A percentile compares a stretch with the other conserved stretches of the same genome.
phyloP scores from a whole-genome alignment of 2,329 filamentous ascomycete genomes.

The Lecanicillium sp. region DNA sequence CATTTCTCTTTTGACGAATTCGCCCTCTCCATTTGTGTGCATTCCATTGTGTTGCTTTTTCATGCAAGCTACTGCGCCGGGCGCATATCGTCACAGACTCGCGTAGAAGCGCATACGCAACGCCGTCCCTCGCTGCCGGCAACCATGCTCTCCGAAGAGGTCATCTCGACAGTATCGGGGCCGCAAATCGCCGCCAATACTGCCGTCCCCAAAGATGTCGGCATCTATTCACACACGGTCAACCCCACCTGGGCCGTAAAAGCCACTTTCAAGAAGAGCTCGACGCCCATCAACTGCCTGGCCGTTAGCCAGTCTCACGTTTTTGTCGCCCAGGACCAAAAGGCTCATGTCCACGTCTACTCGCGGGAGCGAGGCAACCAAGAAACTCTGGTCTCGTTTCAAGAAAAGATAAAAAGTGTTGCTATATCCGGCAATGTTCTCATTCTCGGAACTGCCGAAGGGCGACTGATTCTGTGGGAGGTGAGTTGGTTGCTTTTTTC shows the following conservation, averaged over 20 bases:
- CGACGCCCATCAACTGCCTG: conserved; percentile 68
- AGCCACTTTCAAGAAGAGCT: conserved; percentile 85
- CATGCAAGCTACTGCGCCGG: no score
- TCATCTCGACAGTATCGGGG: conserved; percentile 51
- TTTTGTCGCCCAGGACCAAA: conserved; percentile 86
- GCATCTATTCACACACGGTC: conserved; percentile 78
- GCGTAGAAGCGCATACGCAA: not conserved
- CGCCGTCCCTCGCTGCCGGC: not conserved
- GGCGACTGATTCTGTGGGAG: conserved; percentile 89
- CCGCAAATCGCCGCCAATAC: conserved; percentile 54
- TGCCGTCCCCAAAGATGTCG: conserved; percentile 66
- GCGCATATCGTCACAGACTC: not conserved
- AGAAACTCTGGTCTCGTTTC: conserved; percentile 81
- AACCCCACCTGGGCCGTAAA: conserved; percentile 71
- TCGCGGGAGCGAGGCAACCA: conserved; percentile 75
- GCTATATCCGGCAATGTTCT: conserved; percentile 66
- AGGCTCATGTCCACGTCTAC: conserved; percentile 90
- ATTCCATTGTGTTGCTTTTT: no score
- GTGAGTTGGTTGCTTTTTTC: conserved; percentile 37
- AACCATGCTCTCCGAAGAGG: conserved; percentile 53
- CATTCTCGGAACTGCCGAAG: conserved; percentile 74
- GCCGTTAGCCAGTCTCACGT: conserved; percentile 76
- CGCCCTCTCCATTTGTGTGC: no score
- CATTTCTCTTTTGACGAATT: no score
- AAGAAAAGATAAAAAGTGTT: conserved; percentile 76